Evolutionary conservation across 202 grass and related monocot species (phyloP).

Genomic region (Eragrostis tef): DNA sequence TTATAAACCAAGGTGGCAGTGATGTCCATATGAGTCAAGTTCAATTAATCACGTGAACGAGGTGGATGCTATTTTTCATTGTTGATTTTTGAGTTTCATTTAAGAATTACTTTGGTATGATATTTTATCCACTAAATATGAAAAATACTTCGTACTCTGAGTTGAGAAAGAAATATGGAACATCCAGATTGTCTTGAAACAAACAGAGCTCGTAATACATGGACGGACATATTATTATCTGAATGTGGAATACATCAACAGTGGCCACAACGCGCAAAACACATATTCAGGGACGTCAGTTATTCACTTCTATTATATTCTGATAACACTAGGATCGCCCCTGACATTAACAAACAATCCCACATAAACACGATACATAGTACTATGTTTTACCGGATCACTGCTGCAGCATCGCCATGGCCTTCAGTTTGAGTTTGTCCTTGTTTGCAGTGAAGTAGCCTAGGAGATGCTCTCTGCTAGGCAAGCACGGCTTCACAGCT

Average conservation of each 20-base stretch:
- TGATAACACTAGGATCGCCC: neutral
- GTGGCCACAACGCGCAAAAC: neutral
- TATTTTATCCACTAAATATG: neutral
- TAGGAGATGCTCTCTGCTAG: constrained; percentile 41
- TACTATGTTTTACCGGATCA: neutral
- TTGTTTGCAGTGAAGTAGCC: constrained; percentile 32
- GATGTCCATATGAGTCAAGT: too few relatives aligned
- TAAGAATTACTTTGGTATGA: too few relatives aligned
- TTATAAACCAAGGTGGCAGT: too few relatives aligned
- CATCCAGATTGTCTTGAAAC: neutral
- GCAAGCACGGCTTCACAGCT: constrained; percentile 49
- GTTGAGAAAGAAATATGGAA: neutral
- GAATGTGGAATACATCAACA: neutral
- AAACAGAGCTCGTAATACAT: neutral
- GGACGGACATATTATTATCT: neutral
- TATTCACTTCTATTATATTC: neutral
- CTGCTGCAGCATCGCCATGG: neutral
- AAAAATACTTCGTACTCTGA: too few relatives aligned
- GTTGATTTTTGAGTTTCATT: too few relatives aligned
- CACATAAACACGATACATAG: neutral
- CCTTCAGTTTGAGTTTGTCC: constrained; percentile 8
- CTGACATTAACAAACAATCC: neutral
- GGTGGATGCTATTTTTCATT: too few relatives aligned
- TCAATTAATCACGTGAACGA: too few relatives aligned
- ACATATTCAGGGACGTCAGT: neutral